A percentile compares a stretch with the other conserved stretches of the same genome.
phyloP scores from a whole-genome alignment of 768 basidiomycete genomes.

The Boletus rubroflammeus region DNA sequence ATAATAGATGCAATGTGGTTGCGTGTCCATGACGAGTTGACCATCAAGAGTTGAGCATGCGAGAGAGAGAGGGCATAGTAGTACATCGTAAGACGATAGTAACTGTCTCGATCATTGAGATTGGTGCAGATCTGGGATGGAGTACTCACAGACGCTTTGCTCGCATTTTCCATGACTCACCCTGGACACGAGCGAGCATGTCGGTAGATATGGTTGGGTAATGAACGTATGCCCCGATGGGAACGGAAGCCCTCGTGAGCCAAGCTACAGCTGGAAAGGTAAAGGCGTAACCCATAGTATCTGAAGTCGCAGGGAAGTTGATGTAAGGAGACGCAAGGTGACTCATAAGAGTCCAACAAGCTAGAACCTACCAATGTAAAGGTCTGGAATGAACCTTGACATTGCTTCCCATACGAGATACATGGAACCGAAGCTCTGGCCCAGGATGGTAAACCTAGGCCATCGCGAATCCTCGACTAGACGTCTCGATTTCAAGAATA shows the following conservation, averaged over 20 bases:
- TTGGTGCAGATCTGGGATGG: not conserved
- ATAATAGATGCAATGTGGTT: conserved; percentile 78
- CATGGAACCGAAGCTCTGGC: conserved; percentile 88
- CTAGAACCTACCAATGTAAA: conserved; percentile 72
- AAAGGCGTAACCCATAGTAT: conserved; percentile 98
- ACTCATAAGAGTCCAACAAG: not conserved
- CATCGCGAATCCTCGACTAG: conserved; percentile 81
- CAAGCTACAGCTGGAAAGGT: conserved; percentile 76
- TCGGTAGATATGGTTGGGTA: conserved; percentile 95
- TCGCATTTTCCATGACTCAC: conserved; percentile 25
- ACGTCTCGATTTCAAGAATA: conserved; percentile 68
- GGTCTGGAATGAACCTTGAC: conserved; percentile 73
- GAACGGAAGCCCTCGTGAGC: conserved; percentile 50
- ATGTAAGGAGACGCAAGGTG: conserved; percentile 2
- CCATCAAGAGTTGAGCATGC: conserved; percentile 77
- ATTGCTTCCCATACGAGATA: conserved; percentile 82
- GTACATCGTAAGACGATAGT: conserved; percentile 86
- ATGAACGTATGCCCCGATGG: conserved; percentile 89
- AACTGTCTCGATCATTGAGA: conserved; percentile 42
- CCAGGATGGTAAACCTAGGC: conserved; percentile 87
- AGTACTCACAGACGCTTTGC: conserved; percentile 27
- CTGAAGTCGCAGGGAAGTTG: conserved; percentile 38
- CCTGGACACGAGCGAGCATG: conserved; percentile 78
- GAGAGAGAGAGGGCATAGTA: conserved; percentile 76
- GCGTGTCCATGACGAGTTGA: conserved; percentile 95